These are phyloP conservation scores for Nephelium lappaceum DNA, from an alignment of 345 rosid genomes.

Conservation along the genomic window DNA sequence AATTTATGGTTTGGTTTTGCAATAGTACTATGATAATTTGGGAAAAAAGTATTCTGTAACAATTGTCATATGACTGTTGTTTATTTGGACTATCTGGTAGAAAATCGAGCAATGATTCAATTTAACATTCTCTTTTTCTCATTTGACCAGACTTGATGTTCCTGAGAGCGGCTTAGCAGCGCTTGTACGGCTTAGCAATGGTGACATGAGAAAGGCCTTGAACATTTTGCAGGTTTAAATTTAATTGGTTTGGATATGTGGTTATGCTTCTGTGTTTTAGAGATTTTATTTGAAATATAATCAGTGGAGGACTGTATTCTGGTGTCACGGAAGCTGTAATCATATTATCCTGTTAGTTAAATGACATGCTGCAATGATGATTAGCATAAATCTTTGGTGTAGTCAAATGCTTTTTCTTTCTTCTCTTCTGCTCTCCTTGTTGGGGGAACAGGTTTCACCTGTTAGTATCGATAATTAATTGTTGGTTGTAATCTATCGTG, in stretches of 20 bases:
- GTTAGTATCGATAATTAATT: too few species aligned
- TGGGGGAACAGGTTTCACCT: too few species aligned
- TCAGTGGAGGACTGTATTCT: neutral
- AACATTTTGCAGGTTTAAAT: slow-evolving; percentile 86
- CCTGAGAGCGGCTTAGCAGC: slow-evolving; percentile 77
- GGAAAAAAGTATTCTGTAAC: neutral
- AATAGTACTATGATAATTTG: neutral
- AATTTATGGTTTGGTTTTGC: neutral
- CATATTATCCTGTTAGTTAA: neutral
- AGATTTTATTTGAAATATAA: slow-evolving; percentile 1
- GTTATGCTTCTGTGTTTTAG: slow-evolving; percentile 1
- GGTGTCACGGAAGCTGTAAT: neutral
- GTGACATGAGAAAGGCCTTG: slow-evolving; percentile 99
- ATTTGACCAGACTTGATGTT: slow-evolving; percentile 70
- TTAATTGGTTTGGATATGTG: slow-evolving; percentile 8
- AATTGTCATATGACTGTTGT: neutral
- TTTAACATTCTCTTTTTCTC: neutral
- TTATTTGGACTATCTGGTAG: neutral
- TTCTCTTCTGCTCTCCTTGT: too few species aligned
- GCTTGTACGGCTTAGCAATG: slow-evolving; percentile 85
- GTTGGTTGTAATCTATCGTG: too few species aligned
- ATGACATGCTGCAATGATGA: slow-evolving; percentile 1
- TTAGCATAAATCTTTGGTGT: neutral
- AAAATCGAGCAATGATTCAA: slow-evolving; percentile 4
- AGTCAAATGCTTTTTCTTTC: neutral